Base-by-base conservation (phyloP, 805 yeast species). In the Kluyveromyces lactis region DNA sequence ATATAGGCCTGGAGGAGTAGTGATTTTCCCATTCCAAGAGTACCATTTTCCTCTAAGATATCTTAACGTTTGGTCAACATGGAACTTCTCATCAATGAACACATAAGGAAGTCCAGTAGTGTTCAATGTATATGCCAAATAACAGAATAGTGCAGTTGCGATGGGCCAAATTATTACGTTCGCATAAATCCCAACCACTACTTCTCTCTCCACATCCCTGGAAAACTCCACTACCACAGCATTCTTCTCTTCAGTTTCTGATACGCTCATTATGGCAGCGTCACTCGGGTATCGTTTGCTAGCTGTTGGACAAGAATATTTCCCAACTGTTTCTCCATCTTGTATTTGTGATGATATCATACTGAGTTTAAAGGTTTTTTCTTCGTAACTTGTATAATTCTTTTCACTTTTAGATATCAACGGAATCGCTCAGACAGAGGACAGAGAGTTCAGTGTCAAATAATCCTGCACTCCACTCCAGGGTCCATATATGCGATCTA, bases 1-100 rank as follows among this genome's bases (percentile, higher is more conserved):
- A 55, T 92, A 90, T 13, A 90, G 64, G 0, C 97, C 98, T 1
- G 97, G 97, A 1, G 98, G 98, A 0, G 98, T 92, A 2, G 98
- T 90, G 55, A 92, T 86, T 55, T 90, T 89, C 10, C 78, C 71
- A 58, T 92, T 86, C 95, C 95, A 87, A 1, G 64, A 51, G n/a
- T 46, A 39, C 63, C 78, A 86, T 38, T 76, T 65, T 10, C 81
- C 81, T 1, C 56, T 48, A 43, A 86, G 73, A 53, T 82, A 87
- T 35, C 66, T 69, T 42, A 75, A 69, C 5, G 94, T 78, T 66
- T 92, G 97, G 6, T 78, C 76, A 17, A 85, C 68, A 56, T 92
- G 98, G 62, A 90, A 90, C 10, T 74, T 68, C 59, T 92, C 98
- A 63, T 92, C 66, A 9, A 67, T 67, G 45, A 66, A 67, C 15